phyloP scores from a whole-genome alignment of 139 green algal genomes.

The Volvox reticuliferus region DNA sequence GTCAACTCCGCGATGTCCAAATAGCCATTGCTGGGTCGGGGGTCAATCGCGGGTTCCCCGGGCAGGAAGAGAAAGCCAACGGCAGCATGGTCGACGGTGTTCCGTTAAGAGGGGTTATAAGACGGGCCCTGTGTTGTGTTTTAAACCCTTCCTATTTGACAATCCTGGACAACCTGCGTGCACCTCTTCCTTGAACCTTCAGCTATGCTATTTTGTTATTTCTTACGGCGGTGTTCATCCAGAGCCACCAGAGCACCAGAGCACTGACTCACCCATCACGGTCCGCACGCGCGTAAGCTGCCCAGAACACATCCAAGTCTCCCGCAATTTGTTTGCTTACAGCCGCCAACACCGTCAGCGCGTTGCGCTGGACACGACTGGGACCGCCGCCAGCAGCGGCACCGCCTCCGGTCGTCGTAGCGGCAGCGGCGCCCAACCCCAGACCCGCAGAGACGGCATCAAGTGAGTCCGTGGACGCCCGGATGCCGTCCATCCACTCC shows the following conservation, averaged over 20 bases:
- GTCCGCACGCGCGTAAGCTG: conserved; percentile 42
- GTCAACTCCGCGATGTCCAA: conserved; percentile 50
- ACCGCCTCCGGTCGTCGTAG: not conserved
- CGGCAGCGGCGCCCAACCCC: not conserved
- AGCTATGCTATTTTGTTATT: no score
- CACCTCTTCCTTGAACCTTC: no score
- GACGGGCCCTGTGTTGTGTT: no score
- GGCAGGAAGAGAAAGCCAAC: not conserved
- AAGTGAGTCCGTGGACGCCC: conserved; percentile 21
- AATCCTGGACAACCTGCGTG: no score
- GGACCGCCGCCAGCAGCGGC: not conserved
- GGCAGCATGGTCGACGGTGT: no score
- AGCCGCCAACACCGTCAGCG: conserved; percentile 45
- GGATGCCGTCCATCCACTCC: conserved; percentile 59
- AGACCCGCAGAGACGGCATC: not conserved
- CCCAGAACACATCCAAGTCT: conserved; percentile 61
- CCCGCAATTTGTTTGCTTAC: conserved; percentile 27
- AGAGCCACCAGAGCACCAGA: no score
- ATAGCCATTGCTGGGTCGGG: conserved; percentile 43
- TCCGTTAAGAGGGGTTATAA: no score
- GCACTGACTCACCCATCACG: conserved; percentile 39
- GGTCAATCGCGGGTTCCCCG: not conserved
- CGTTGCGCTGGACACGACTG: conserved; percentile 41
- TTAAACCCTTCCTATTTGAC: no score
- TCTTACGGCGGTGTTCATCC: no score